Evolutionary conservation across 2,329 filamentous ascomycete genomes (phyloP), one percentile per base, ranked within the genome.

Genomic region (Fusarium sp.): DNA sequence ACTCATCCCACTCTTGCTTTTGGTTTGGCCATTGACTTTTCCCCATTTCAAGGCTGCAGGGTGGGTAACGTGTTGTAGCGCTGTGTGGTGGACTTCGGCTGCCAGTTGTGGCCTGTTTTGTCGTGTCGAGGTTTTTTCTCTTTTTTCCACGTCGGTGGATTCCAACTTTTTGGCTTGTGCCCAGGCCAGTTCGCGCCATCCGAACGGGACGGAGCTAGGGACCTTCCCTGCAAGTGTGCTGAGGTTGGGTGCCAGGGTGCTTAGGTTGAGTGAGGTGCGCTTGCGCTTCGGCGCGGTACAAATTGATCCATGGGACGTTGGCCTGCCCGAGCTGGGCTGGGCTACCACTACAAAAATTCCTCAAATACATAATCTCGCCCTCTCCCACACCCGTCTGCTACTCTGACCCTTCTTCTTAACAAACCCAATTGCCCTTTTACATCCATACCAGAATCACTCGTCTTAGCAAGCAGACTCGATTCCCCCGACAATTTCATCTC

Each of bases 281-380:
- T 50, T 43, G 50, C 65, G 65, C 56, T 69, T 69, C 66, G 66
- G 65, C 56, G 66, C 61, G 66, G 66, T 69, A 69, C 65, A 69
- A 55, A 39, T 37, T 37, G 34, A 37, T 37, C 16, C 34, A 37
- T 43, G 41, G 34, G 39, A 41, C 54, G 25, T 57, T 56, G 44
- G 28, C 46, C 28, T 43, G 49, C 28, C 28, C 16, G 31, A 34
- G 31, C 42, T 46, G 31, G 42, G 21, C 28, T 44, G 49, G 49
- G 23, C 49, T 41, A 51, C 49, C 23, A 51, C 49, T 41, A 26
- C 49, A 55, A 74, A 74, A 74, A 74, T 74, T 74, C 72, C 72
- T 70, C 72, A 69, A 43, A 70, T 74, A 74, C 68, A 74, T 68
- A 70, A 70, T 59, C 69, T 45, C 63, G 60, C 67, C 61, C 52